phyloP scores from a whole-genome alignment of 441 rosid species.

The Dalechampia spathulata region DNA sequence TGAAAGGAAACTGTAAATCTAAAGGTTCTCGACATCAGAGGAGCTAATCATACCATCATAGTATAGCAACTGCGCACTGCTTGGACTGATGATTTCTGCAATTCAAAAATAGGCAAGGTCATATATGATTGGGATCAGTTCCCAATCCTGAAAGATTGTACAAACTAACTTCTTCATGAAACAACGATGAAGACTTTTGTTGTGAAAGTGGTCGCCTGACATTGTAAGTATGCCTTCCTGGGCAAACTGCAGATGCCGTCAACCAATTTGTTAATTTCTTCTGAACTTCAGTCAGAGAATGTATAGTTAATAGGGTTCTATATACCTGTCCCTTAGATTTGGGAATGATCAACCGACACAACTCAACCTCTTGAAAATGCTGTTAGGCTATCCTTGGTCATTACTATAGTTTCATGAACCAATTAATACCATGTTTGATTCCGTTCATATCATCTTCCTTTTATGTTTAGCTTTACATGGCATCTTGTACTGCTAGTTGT shows the following conservation, averaged over 20 bases:
- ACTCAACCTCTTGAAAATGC: neutral
- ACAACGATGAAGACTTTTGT: conserved; percentile 4
- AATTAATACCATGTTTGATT: too few species aligned
- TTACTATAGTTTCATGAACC: neutral
- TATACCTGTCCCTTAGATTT: neutral
- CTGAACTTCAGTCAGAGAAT: neutral
- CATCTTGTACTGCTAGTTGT: too few species aligned
- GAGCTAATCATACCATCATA: neutral
- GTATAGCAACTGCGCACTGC: neutral
- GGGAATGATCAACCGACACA: neutral
- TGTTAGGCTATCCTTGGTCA: neutral
- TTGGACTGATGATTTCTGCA: conserved; percentile 1
- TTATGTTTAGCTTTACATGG: too few species aligned
- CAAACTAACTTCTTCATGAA: neutral
- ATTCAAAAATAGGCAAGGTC: neutral
- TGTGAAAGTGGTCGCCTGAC: conserved; percentile 11
- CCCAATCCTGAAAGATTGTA: conserved; percentile 6
- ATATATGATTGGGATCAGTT: neutral
- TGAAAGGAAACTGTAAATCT: too few species aligned
- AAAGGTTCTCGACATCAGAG: neutral
- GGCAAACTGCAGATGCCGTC: conserved; percentile 4
- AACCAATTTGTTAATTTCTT: conserved; percentile 8
- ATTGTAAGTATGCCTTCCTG: conserved; percentile 12
- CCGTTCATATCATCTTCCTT: too few species aligned
- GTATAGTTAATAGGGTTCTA: too few species aligned